Evolutionary conservation across 2,329 filamentous ascomycete genomes (phyloP).

Genomic region (Botrytis byssoidea): DNA sequence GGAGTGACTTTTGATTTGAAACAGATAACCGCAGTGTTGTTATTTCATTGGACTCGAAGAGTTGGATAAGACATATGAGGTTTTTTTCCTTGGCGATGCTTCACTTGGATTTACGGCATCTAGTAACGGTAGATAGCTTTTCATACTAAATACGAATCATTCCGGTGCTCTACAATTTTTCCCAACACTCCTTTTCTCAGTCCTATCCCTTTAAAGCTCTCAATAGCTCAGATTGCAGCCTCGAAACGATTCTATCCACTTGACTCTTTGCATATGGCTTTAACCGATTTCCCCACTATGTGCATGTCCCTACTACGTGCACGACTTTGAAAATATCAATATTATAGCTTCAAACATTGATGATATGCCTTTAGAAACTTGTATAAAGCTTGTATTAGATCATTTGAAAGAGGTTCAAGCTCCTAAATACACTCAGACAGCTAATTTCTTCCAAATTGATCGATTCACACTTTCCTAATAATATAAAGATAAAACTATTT

Average conservation of each 20-base stretch:
- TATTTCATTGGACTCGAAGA: neutral
- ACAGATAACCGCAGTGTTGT: neutral
- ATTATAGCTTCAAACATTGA: no score
- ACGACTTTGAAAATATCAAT: no score
- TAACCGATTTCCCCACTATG: no score
- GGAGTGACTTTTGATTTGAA: neutral
- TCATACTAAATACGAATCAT: neutral
- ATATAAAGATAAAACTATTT: no score
- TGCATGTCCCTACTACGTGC: no score
- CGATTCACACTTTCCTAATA: no score
- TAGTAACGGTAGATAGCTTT: neutral
- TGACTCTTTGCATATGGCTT: neutral
- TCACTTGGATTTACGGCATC: neutral
- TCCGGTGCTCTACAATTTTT: neutral
- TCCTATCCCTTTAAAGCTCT: neutral
- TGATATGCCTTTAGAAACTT: no score
- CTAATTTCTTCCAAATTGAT: no score
- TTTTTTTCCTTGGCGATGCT: constrained; percentile 2
- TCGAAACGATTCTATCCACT: neutral
- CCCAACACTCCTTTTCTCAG: no score
- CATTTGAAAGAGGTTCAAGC: no score
- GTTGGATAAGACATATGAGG: neutral
- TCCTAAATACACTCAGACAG: no score
- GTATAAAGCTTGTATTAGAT: no score
- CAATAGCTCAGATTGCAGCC: neutral